Conservation (phyloP, 176 grass and related monocot genomes). For the Miscanthus lutarioriparius region DNA sequence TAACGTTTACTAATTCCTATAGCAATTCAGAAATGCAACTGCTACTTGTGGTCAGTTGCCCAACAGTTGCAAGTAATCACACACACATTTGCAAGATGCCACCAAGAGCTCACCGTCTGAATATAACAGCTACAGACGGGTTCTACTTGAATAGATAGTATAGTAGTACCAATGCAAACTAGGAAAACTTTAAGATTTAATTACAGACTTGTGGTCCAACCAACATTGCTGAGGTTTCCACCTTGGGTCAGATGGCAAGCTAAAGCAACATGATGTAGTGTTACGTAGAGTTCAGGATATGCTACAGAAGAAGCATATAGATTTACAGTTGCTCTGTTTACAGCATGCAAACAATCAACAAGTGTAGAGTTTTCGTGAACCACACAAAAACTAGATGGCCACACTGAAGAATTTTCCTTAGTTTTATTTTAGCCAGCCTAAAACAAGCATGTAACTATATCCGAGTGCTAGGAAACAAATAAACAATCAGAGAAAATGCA, state of each 20-base stretch:
- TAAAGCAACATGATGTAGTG: neutral
- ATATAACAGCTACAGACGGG: constrained; percentile 30
- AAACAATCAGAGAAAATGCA: neutral
- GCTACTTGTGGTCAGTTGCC: no score
- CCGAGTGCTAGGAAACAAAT: neutral
- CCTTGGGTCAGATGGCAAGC: neutral
- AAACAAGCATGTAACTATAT: neutral
- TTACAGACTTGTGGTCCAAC: neutral
- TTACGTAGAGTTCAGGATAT: neutral
- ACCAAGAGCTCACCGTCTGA: neutral
- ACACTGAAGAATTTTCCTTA: neutral
- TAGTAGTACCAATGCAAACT: neutral
- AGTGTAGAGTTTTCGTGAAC: no score
- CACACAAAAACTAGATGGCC: no score
- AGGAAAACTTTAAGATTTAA: neutral
- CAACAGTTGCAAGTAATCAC: neutral
- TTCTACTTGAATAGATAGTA: neutral
- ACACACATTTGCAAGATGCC: neutral
- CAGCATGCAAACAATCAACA: neutral
- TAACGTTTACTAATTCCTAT: no score
- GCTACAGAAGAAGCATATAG: neutral
- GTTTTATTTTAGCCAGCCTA: neutral
- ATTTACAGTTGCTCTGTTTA: neutral
- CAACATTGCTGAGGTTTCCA: neutral
- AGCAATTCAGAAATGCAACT: no score